phyloP scores from a whole-genome alignment of 176 grass and related monocot species.

The Cenchrus purpureus region DNA sequence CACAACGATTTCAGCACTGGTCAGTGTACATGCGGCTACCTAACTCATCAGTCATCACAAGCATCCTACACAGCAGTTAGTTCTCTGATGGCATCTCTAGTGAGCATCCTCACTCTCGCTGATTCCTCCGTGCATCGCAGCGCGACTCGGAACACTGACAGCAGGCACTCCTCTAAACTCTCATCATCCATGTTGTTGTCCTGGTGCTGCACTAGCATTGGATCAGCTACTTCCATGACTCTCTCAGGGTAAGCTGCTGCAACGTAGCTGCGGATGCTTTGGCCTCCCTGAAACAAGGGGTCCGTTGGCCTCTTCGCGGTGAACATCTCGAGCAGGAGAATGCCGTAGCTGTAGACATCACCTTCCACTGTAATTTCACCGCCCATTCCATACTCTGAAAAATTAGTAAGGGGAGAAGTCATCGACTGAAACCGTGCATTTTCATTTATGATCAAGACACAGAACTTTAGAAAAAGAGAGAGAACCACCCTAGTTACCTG shows the following conservation, averaged over 20 bases:
- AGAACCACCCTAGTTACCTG: neutral
- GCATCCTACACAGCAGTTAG: neutral
- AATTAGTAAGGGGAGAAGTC: neutral
- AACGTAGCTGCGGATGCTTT: slow-evolving; percentile 17
- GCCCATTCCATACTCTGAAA: slow-evolving; percentile 27
- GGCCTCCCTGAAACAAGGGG: slow-evolving; percentile 33
- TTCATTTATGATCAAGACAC: too few relatives aligned
- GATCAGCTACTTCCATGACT: neutral
- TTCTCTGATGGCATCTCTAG: slow-evolving; percentile 3
- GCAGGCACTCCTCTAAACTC: slow-evolving; percentile 1
- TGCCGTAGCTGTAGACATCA: slow-evolving; percentile 57
- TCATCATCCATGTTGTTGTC: neutral
- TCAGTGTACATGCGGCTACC: neutral
- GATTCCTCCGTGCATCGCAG: slow-evolving; percentile 28
- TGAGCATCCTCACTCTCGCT: slow-evolving; percentile 1
- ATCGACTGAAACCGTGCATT: too few relatives aligned
- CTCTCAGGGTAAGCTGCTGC: slow-evolving; percentile 22
- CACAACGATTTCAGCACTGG: neutral
- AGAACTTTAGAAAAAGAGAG: too few relatives aligned
- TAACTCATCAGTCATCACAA: neutral
- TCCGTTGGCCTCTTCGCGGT: slow-evolving; percentile 51
- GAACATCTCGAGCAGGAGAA: slow-evolving; percentile 65
- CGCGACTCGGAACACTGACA: neutral
- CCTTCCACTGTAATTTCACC: slow-evolving; percentile 22
- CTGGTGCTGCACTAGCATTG: neutral